phyloP scores from a whole-genome alignment of 441 rosid species.

The Erodium trifolium region DNA sequence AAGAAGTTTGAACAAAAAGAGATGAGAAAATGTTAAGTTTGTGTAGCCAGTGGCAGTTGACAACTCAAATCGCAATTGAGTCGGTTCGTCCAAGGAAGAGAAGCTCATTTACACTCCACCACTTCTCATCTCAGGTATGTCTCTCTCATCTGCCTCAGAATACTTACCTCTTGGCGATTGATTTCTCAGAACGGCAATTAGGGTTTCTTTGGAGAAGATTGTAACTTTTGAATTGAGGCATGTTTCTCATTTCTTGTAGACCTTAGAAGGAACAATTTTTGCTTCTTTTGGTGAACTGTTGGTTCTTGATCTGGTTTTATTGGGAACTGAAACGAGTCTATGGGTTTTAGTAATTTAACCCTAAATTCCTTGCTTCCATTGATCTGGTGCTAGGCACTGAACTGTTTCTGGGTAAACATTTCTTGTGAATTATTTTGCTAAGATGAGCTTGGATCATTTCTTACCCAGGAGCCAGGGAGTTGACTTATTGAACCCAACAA shows the following conservation, averaged over 20 bases:
- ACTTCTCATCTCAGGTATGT: neutral
- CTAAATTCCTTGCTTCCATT: neutral
- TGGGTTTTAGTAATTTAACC: neutral
- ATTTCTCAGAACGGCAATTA: neutral
- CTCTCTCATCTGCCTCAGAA: neutral
- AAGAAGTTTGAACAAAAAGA: neutral
- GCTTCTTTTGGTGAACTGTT: neutral
- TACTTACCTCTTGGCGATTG: neutral
- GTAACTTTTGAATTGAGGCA: neutral
- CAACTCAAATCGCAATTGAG: neutral
- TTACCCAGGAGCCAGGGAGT: neutral
- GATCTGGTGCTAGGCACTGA: neutral
- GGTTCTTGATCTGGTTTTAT: neutral
- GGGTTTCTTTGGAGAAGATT: neutral
- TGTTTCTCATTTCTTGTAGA: too few relatives aligned
- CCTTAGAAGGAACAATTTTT: too few relatives aligned
- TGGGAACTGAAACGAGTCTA: neutral
- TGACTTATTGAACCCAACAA: neutral
- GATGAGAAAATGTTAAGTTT: neutral
- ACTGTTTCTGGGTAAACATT: neutral
- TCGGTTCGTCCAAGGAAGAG: neutral
- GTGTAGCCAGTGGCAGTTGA: too few relatives aligned
- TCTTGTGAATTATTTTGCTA: neutral
- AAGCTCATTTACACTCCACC: neutral
- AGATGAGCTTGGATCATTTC: neutral